Evolutionary conservation across 2,329 filamentous ascomycete species (phyloP).

Genomic region (Calonectria crousiana): DNA sequence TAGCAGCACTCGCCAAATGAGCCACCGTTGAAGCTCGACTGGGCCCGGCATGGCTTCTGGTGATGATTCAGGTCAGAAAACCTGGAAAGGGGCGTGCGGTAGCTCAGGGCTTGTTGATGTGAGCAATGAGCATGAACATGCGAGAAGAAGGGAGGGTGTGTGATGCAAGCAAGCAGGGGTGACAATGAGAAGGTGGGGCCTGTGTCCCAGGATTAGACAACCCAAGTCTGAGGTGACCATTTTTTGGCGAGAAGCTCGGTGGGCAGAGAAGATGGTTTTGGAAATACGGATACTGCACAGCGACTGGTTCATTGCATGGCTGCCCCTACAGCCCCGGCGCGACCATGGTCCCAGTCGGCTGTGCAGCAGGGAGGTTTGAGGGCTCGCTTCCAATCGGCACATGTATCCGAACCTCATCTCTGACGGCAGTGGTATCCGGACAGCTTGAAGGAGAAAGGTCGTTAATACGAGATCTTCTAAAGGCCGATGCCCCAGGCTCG

Average conservation of each 20-base stretch:
- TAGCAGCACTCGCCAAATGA: neutral
- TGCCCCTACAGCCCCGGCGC: neutral
- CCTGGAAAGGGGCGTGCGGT: constrained; percentile 14
- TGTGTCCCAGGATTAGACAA: constrained; percentile 5
- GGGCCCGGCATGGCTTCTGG: constrained; percentile 5
- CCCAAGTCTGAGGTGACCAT: neutral
- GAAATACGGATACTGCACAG: constrained; percentile 2
- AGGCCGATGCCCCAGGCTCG: neutral
- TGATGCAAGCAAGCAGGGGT: neutral
- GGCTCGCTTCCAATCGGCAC: neutral
- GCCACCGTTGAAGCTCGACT: constrained; percentile 1
- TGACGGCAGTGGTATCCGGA: constrained; percentile 11
- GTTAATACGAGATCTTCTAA: constrained; percentile 11
- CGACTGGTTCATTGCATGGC: constrained; percentile 10
- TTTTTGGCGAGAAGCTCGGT: constrained; percentile 4
- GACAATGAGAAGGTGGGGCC: neutral
- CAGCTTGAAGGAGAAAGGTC: neutral
- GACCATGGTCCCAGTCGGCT: neutral
- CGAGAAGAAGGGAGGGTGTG: constrained; percentile 12
- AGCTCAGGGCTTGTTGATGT: neutral
- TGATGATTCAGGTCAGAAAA: constrained; percentile 20
- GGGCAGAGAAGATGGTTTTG: neutral
- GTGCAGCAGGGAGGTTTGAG: neutral
- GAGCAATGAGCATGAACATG: neutral
- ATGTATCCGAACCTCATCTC: neutral